These are phyloP conservation scores for Agaricus subrufescens DNA, from an alignment of 768 basidiomycete species.

Conservation along the genomic window DNA sequence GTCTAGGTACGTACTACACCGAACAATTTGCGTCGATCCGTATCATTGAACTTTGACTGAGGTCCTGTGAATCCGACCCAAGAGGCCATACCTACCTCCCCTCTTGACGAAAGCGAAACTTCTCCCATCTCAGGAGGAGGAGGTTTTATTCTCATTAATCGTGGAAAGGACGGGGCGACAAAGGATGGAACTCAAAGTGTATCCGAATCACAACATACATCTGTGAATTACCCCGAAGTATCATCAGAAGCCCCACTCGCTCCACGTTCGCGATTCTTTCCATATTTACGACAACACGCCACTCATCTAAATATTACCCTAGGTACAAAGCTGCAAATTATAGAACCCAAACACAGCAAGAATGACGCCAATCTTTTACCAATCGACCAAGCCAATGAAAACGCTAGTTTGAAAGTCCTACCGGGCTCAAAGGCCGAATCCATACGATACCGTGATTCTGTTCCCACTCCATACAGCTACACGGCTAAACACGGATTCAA, in stretches of 20 bases:
- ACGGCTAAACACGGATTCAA: background rate
- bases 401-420: constrained; percentile 3
- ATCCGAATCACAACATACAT: background rate
- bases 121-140: background rate
- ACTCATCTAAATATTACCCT: too few species aligned
- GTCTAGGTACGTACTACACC: background rate
- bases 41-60: background rate
- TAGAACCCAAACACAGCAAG: too few species aligned
- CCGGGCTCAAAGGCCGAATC: background rate
- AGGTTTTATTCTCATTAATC: constrained; percentile 6
- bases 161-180: background rate
- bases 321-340: too few species aligned
- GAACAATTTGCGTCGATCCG: background rate
- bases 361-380: background rate
- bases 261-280: background rate
- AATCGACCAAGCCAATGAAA: background rate
- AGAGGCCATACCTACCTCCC: background rate
- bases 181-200: background rate
- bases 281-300: background rate
- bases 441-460: background rate
- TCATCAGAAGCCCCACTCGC: background rate
- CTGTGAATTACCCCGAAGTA: background rate
- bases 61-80: background rate
- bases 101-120: constrained; percentile 8
- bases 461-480: constrained; percentile 2